Evolutionary conservation across 345 rosid genomes (phyloP).

Genomic region (Luvunga scandens): DNA sequence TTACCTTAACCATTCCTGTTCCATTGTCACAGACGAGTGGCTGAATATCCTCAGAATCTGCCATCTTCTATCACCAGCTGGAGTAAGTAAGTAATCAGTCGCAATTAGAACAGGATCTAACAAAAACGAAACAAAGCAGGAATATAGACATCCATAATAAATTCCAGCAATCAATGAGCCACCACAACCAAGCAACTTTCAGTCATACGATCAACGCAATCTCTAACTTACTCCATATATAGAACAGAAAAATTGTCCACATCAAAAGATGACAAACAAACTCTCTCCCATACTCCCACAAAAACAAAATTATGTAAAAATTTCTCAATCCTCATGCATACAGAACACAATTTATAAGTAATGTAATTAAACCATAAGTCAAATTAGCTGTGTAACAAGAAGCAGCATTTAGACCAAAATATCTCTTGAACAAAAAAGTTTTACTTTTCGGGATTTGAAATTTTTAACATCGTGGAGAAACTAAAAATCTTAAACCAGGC

Average conservation of each 20-base stretch:
- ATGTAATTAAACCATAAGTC: background rate
- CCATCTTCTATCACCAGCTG: constrained; percentile 40
- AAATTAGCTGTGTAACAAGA: background rate
- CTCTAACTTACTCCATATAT: background rate
- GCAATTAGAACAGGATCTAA: background rate
- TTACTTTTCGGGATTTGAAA: background rate
- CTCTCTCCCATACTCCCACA: background rate
- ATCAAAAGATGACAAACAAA: background rate
- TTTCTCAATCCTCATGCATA: background rate
- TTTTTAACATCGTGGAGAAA: background rate
- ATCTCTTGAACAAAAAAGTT: background rate
- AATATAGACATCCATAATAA: background rate
- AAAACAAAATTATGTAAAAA: background rate
- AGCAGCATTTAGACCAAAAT: background rate
- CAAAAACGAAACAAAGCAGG: background rate
- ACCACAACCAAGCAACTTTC: background rate
- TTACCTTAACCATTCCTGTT: constrained; percentile 68
- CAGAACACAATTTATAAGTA: background rate
- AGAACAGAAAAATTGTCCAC: background rate
- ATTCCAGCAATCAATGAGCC: background rate
- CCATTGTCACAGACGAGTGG: constrained; percentile 70
- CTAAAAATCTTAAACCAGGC: background rate
- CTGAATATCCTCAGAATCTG: constrained; percentile 61
- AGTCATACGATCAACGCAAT: background rate
- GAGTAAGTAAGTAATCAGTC: constrained; percentile 13